Evolutionary conservation across 768 basidiomycete genomes (phyloP), one percentile per base, ranked within the genome.

Genomic region (Lentinus brumalis): DNA sequence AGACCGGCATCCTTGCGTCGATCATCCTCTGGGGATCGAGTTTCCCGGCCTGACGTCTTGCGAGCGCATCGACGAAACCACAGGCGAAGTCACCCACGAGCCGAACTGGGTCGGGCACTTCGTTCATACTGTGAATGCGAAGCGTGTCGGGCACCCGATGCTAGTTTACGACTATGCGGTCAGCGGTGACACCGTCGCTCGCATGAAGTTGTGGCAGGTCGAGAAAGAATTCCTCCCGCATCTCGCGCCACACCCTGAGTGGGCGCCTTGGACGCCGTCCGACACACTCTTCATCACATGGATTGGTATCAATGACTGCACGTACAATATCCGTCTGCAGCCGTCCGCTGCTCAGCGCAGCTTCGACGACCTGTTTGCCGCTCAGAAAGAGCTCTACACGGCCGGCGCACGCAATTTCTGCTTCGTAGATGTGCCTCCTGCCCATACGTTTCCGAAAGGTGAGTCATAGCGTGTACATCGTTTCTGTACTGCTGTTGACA

Each of bases 291-390:
- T 70, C 55, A 84, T 84, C 5, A 84, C 81, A 3, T 87, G 84
- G 84, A 75, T 86, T 52, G 86, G 87, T 6, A 86, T 87, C 61
- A 88, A 88, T 60, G 86, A 87, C 71, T 80, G 81, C 75, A 81
- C 77, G 80, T 83, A 70, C 56, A 77, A 65, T 29, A 29, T 44
- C 12, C 50, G 57, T 12, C 50, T 64, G 11, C 38, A 26, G 6
- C 35, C 30, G 7, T 10, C 29, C 15, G 45, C 62, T 16, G 30
- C 38, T 18, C 40, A 59, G 26, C 16, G 14, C 63, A 70, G 44
- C 26, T 65, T 81, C 18, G 51, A 73, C 4, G 59, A 60, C 1
- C 70, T 87, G 6, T 79, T 84, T 64, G 60, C 53, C 7, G 67
- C 77, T 7, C 81, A 85, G 69, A 76, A 83, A 49, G 63, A 74